Evolutionary conservation across 306 rosid genomes (phyloP), one percentile per base, ranked within the genome.

Genomic region (Echinosophora koreensis): DNA sequence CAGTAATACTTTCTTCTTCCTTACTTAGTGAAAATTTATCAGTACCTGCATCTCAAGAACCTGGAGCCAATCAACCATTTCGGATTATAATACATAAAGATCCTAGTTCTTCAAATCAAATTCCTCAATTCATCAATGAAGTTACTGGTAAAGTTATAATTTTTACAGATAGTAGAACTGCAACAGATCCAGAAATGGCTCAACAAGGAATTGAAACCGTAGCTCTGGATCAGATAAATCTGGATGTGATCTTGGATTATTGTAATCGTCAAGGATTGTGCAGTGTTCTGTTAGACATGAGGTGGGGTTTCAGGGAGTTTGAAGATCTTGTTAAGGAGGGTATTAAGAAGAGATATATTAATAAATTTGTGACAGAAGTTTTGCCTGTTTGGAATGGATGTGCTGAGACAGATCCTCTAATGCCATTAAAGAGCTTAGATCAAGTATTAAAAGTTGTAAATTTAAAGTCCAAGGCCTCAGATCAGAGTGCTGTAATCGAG

Each of bases 51-150:
- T 90, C 97, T 72, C 84, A 89, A 75, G 97, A 92, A 86, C 80
- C 83, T 69, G 95, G 97, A 81, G 91, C 93, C 58, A 92, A 90
- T 73, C 98, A 89, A 78, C 97, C 98, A 4, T 52, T 83, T 42
- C 58, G 52, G 72, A 84, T 92, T 55, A 32, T 90, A 71, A 42
- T 85, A 16, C 82, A 87, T 17, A 84, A 80, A 67, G 59, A 80
- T 44, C 56, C 46, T 41, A 78, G 63, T 79, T 81, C 87, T 79
- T 81, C 81, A 37, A 74, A 79, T 73, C 61, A 71, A 68, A 47
- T 82, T 62, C 86, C 88, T 22, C 58, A 39, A 12, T 67, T 71
- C 11, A 44, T 65, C 5, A 34, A 68, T 27, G 87, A 77, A 72
- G 65, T 62, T 37, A 50, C 80, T 10, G 71, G 66, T 63, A 85